Base-by-base conservation (phyloP, 805 yeast genomes). In the Yamadazyma tumulicola region DNA sequence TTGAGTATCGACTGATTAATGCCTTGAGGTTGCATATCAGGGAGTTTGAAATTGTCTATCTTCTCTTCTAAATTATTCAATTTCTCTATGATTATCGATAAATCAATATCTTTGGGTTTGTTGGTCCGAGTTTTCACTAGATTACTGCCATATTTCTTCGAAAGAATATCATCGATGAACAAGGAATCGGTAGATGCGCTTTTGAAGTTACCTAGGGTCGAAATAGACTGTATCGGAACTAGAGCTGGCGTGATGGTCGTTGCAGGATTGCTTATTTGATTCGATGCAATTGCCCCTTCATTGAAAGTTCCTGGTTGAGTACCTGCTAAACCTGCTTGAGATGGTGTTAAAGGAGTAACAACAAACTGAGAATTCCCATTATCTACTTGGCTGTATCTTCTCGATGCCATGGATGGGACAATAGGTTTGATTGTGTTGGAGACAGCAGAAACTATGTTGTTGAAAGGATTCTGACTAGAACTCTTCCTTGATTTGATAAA, bases 161-260 rank as follows among this genome's bases (percentile, higher is more conserved):
- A 50, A 17, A 61, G 41, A 14, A 57, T 42, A 30, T 61, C 67
- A 33, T 62, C 67, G 27, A 61, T 54, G 31, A 61, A 59, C 22
- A 60, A 39, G 16, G 65, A 59, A 38, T 64, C 70, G 25, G 64
- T 60, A 34, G 67, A 64, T 27, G 66, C 67, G 24, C 64, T 60
- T 24, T 61, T 51, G 32, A 60, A 52, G 31, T 59, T 60, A 3
- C 57, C 57, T 24, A 64, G 39, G 1, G 69, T 62, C 19, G 56
- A 50, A 10, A 59, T 56, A 5, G 67, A 61, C 30, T 53, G 54
- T 16, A 52, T 52, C 6, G 59, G 64, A 1, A 42, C 39, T 14
- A 61, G 29, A 12, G 33, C 40, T 9, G 45, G 48, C 9, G 41
- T 37, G 6, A 12, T 14, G 9, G 9, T 14, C 4, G 31, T n/a